A percentile compares a stretch with the other conserved stretches of the same genome.
Conservation (phyloP, 768 basidiomycete genomes). For the Hemileccinum rubropunctum region DNA sequence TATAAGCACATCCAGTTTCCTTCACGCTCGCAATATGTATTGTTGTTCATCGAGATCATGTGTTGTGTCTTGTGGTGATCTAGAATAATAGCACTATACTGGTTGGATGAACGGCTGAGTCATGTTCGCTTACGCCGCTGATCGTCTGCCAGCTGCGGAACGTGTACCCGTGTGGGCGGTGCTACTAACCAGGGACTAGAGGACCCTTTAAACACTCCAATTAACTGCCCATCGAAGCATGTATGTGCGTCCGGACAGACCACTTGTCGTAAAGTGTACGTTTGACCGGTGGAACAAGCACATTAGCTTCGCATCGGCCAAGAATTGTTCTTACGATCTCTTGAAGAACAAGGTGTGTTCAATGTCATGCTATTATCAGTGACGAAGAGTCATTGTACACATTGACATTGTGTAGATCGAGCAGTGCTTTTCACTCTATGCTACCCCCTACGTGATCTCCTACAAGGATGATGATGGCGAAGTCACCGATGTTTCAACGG, state of each 20-base stretch:
- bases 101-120: neutral
- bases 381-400: neutral
- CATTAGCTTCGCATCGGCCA: constrained; percentile 77
- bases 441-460: constrained; percentile 65
- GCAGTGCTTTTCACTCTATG: constrained; percentile 75
- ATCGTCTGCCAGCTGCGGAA: constrained; percentile 22
- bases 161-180: constrained; percentile 11
- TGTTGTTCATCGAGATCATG: constrained; percentile 5
- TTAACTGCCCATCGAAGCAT: constrained; percentile 19
- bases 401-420: constrained; percentile 56
- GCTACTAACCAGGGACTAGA: neutral
- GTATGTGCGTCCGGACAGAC: constrained; percentile 62
- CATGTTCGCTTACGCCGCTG: constrained; percentile 7
- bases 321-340: constrained; percentile 74
- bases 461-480: constrained; percentile 92
- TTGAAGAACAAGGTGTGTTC: constrained; percentile 66
- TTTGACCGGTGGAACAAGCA: constrained; percentile 72
- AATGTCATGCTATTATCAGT: neutral
- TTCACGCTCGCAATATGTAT: constrained; percentile 6
- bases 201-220: constrained; percentile 3
- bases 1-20: constrained; percentile 14
- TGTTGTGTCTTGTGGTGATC: constrained; percentile 4
- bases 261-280: constrained; percentile 79
- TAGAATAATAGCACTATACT: too few species aligned
- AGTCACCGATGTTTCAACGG: constrained; percentile 61